A percentile compares a stretch with the other conserved stretches of the same genome.
phyloP scores from a whole-genome alignment of 441 rosid genomes.

The Eutrema salsugineum region DNA sequence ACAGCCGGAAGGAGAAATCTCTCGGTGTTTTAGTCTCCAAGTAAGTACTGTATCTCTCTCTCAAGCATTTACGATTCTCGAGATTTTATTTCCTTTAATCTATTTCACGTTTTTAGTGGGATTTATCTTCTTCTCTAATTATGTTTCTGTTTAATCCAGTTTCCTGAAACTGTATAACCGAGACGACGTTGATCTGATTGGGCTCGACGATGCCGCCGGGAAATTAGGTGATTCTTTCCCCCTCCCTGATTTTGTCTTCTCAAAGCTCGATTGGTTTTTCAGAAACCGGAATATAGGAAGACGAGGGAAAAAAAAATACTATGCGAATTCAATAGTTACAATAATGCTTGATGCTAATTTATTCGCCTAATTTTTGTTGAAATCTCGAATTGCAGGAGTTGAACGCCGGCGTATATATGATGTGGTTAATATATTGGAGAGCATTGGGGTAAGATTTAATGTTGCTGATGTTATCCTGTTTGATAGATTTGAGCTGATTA shows the following conservation, averaged over 20 bases:
- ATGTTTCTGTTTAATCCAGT: constrained; percentile 28
- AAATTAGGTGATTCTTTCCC: constrained; percentile 41
- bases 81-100: not conserved
- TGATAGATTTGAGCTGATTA: constrained; percentile 14
- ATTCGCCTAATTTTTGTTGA: not conserved
- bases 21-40: constrained; percentile 75
- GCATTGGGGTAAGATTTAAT: constrained; percentile 54
- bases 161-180: constrained; percentile 60
- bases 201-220: constrained; percentile 69
- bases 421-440: constrained; percentile 80
- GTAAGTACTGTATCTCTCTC: constrained; percentile 44
- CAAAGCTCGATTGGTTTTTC: not conserved
- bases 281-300: not conserved
- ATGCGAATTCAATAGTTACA: not conserved
- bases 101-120: not conserved
- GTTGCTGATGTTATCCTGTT: not conserved
- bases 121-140: not conserved
- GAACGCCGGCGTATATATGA: constrained; percentile 85
- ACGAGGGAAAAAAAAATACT: not conserved
- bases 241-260: not conserved
- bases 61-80: not conserved
- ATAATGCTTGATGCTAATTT: not conserved
- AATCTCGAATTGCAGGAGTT: constrained; percentile 43
- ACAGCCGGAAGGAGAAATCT: constrained; percentile 77
- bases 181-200: constrained; percentile 50